A percentile compares a stretch with the other conserved stretches of the same genome.
Evolutionary conservation across 441 rosid genomes (phyloP).

Genomic region (Populus hybrid): DNA sequence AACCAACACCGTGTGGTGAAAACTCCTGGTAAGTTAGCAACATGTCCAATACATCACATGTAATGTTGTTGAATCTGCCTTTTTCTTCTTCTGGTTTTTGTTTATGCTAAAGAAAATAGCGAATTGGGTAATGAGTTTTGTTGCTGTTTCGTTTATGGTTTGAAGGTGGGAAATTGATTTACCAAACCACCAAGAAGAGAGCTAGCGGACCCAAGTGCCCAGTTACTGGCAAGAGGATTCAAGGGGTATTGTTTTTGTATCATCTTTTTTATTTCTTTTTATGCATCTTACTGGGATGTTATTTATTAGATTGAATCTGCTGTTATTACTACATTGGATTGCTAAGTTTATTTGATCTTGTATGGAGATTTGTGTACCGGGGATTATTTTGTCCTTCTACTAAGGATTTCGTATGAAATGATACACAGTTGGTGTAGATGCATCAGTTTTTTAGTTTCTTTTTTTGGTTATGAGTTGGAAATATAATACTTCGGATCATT

Average conservation of each 20-base stretch:
- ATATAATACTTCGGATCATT: conserved; percentile 28
- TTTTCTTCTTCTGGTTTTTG: not conserved
- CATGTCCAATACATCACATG: not conserved
- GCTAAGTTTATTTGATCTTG: not conserved
- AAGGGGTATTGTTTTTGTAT: conserved; percentile 40
- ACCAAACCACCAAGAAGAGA: conserved; percentile 68
- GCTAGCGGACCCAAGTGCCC: conserved; percentile 76
- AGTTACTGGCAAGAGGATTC: conserved; percentile 69
- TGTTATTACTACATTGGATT: not conserved
- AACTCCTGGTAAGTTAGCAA: conserved; percentile 44
- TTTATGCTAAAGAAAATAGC: not conserved
- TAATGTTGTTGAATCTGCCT: not conserved
- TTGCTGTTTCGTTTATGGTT: not conserved
- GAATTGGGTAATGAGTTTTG: too few relatives aligned
- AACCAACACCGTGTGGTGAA: conserved; percentile 62
- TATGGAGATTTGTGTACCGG: not conserved
- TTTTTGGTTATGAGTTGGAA: conserved; percentile 18
- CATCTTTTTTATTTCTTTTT: too few relatives aligned
- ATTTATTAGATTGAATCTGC: not conserved
- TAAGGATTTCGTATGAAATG: not conserved
- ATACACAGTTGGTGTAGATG: not conserved
- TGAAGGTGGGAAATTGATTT: conserved; percentile 62
- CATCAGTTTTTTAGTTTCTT: too few relatives aligned
- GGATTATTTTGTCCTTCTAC: not conserved
- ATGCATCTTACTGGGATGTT: not conserved